Conservation (phyloP, 257 asterid genomes). For the Jasminum sambac region DNA sequence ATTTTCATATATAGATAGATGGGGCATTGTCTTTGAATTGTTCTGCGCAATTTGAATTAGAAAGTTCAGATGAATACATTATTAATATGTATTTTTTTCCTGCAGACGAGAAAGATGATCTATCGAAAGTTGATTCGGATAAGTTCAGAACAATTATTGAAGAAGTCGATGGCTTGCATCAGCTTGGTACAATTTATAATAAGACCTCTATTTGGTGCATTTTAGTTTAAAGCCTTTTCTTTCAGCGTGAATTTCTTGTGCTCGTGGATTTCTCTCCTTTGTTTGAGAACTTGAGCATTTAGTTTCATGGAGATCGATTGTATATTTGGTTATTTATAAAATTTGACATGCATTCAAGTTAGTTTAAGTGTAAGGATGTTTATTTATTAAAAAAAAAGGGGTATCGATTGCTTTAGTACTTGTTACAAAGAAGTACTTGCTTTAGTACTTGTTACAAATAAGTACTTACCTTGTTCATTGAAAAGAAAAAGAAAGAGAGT, state of each 20-base stretch:
- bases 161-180: conserved; percentile 80
- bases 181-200: conserved; percentile 54
- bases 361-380: background rate
- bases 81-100: background rate
- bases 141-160: conserved; percentile 66
- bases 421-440: background rate
- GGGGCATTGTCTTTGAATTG: background rate
- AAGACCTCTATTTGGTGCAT: conserved; percentile 1
- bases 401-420: background rate
- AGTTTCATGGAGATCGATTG: background rate
- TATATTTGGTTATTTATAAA: background rate
- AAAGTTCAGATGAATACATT: conserved; percentile 5
- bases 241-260: no score
- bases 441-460: background rate
- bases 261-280: no score
- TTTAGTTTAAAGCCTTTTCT: background rate
- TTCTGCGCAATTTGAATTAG: background rate
- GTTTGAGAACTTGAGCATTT: background rate
- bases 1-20: background rate
- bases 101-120: conserved; percentile 85
- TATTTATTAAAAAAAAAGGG: no score
- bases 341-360: background rate
- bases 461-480: background rate
- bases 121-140: conserved; percentile 61
- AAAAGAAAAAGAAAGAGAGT: background rate